Percentiles rank a stretch among this genome's conserved stretches.
phyloP scores from a whole-genome alignment of 139 green algal genomes.

The Zygnema circumcarinatum region DNA sequence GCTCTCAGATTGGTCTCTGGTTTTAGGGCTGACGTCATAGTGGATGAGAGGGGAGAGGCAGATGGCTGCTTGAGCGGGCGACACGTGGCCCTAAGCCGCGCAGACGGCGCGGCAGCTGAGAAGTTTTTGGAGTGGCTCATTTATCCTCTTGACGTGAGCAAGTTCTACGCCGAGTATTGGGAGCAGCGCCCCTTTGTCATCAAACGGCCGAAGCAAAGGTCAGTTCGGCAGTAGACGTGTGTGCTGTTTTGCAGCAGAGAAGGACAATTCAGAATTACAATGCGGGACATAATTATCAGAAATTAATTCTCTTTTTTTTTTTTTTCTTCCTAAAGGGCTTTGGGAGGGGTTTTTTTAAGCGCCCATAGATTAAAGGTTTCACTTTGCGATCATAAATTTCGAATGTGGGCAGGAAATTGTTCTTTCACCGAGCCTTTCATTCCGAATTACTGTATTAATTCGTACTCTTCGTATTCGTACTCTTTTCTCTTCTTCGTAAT shows the following conservation, averaged over 20 bases:
- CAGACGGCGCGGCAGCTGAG: conserved; percentile 5
- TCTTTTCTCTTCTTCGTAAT: too few relatives aligned
- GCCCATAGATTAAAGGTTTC: too few relatives aligned
- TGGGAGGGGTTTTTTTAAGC: too few relatives aligned
- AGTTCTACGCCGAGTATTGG: conserved; percentile 56
- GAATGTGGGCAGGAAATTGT: too few relatives aligned
- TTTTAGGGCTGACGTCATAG: conserved; percentile 30
- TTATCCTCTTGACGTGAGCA: conserved; percentile 42
- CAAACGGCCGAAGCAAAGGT: conserved; percentile 53
- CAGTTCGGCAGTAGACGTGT: too few relatives aligned
- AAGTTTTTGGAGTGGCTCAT: conserved; percentile 66
- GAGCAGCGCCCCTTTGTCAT: conserved; percentile 69
- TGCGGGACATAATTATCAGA: too few relatives aligned
- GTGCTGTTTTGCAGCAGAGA: conserved; percentile 58
- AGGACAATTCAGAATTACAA: not conserved
- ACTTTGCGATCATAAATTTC: too few relatives aligned
- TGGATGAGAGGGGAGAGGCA: not conserved
- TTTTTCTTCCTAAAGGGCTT: too few relatives aligned
- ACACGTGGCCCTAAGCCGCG: not conserved
- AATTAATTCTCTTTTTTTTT: too few relatives aligned
- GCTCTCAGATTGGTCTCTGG: not conserved
- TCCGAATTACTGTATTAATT: too few relatives aligned
- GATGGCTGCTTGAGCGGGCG: not conserved
- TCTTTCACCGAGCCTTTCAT: too few relatives aligned
- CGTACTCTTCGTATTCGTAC: too few relatives aligned